Evolutionary conservation across 305 asterid species (phyloP).

Genomic region (Ruellia speciosa): DNA sequence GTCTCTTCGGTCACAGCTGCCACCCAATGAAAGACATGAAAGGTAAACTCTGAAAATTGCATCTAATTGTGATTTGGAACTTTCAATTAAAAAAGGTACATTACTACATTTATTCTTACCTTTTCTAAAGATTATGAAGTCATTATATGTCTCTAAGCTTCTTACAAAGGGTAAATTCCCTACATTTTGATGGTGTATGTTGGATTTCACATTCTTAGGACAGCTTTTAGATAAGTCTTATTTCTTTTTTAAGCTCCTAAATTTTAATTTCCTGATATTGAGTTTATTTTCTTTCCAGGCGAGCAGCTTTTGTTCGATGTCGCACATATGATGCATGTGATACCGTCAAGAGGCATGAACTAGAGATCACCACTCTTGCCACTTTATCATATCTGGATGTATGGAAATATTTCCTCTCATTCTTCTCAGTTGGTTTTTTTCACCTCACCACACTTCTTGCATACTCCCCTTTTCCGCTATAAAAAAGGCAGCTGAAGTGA

Average conservation of each 20-base stretch:
- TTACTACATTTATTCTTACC: background rate
- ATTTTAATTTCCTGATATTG: conserved; percentile 3
- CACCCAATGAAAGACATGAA: conserved; percentile 62
- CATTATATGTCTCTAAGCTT: too few relatives aligned
- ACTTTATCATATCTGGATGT: conserved; percentile 58
- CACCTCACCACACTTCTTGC: background rate
- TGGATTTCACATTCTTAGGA: background rate
- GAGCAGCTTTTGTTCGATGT: conserved; percentile 63
- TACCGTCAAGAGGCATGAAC: conserved; percentile 40
- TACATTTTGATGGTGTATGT: too few relatives aligned
- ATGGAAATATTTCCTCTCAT: conserved; percentile 15
- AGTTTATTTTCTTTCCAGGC: conserved; percentile 31
- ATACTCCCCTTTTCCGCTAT: background rate
- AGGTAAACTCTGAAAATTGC: conserved; percentile 34
- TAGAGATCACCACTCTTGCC: conserved; percentile 78
- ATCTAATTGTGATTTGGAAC: background rate
- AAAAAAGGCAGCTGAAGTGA: background rate
- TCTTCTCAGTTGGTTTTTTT: background rate
- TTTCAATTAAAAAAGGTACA: background rate
- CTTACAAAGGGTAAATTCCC: too few relatives aligned
- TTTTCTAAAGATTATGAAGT: too few relatives aligned
- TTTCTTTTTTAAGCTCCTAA: conserved; percentile 5
- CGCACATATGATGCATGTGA: conserved; percentile 41
- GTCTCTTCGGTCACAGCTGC: conserved; percentile 59
- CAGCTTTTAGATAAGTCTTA: background rate